Evolutionary conservation across 2,329 filamentous ascomycete genomes (phyloP), one percentile per base, ranked within the genome.

Genomic region (Pseudocercospora eumusae): DNA sequence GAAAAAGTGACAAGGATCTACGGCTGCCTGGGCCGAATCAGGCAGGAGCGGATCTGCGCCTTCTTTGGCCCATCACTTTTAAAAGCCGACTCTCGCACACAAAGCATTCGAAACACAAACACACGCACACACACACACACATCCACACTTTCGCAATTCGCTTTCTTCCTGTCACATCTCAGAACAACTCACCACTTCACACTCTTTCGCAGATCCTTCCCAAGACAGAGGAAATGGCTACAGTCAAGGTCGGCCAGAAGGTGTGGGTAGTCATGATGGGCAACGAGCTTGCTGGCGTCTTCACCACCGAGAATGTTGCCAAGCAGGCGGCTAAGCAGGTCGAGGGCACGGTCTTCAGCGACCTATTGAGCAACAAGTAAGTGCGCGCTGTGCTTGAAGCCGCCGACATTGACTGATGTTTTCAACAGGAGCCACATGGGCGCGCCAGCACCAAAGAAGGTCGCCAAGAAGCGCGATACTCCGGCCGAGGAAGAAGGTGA

Each of bases 101-200:
- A 52, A 52, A 31, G 25, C 50, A n/a, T 54, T 31, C 50, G 6
- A 54, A 20, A 54, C 50, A 36, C 27, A 20, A 31, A n/a, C n/a
- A n/a, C n/a, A n/a, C n/a, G n/a, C n/a, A n/a, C n/a, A n/a, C n/a
- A n/a, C n/a, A n/a, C 23, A 53, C 25, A 33, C 25, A 10, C 31
- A 13, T 15, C 2, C 11, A 5, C 31, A 40, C 2, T 18, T 40
- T 18, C 36, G 36, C 13, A 40, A 4, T 18, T 40, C 6, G 36
- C 36, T 40, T 40, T 18, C 36, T n/a, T n/a, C 36, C 15, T 40
- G 7, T 15, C 6, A 7, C 36, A 40, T n/a, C 15, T 40, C 36
- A 40, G 13, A 40, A 18, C 15, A n/a, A n/a, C 15, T 15, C 36
- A 40, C 36, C 36, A 3, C 15, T 40, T 18, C 36, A 18, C 3